phyloP scores from a whole-genome alignment of 495 filamentous ascomycete species.

The Penicillium fimorum region DNA sequence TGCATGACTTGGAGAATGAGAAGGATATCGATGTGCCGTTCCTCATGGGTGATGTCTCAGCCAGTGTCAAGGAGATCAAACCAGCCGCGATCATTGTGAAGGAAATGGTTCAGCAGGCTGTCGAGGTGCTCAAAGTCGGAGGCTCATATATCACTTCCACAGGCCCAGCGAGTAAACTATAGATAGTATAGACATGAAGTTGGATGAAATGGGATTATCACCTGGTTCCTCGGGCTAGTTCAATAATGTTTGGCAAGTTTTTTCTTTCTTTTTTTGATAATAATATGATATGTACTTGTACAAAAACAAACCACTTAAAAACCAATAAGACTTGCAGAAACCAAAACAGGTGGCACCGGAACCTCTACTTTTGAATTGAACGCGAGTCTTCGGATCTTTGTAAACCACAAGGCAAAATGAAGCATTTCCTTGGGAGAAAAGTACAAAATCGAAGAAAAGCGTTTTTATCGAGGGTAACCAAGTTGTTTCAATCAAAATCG shows the following conservation, averaged over 20 bases:
- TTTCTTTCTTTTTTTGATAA: slow-evolving; percentile 20
- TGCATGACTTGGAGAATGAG: slow-evolving; percentile 73
- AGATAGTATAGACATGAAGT: slow-evolving; percentile 7
- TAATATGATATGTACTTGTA: slow-evolving; percentile 40
- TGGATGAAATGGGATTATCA: not conserved
- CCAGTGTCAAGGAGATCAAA: slow-evolving; percentile 66
- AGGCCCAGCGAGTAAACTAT: slow-evolving; percentile 35
- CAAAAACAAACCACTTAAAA: slow-evolving; percentile 27
- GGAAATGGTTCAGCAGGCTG: slow-evolving; percentile 82
- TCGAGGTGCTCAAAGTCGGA: slow-evolving; percentile 58
- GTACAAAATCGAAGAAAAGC: not conserved
- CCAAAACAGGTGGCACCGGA: not conserved
- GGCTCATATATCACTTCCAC: slow-evolving; percentile 32
- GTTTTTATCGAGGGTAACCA: not conserved
- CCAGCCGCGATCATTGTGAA: slow-evolving; percentile 79
- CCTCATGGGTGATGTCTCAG: slow-evolving; percentile 93
- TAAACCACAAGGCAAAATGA: not conserved
- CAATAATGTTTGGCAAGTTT: not conserved
- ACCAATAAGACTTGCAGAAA: slow-evolving; percentile 13
- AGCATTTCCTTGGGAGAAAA: not conserved
- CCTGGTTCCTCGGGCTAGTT: not conserved
- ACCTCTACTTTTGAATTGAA: not conserved
- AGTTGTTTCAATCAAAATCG: slow-evolving; percentile 5
- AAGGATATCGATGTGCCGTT: slow-evolving; percentile 79
- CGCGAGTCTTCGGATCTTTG: not conserved